Evolutionary conservation across 495 filamentous ascomycete species (phyloP), one percentile per base, ranked within the genome.

Genomic region (Xylaria sp.): DNA sequence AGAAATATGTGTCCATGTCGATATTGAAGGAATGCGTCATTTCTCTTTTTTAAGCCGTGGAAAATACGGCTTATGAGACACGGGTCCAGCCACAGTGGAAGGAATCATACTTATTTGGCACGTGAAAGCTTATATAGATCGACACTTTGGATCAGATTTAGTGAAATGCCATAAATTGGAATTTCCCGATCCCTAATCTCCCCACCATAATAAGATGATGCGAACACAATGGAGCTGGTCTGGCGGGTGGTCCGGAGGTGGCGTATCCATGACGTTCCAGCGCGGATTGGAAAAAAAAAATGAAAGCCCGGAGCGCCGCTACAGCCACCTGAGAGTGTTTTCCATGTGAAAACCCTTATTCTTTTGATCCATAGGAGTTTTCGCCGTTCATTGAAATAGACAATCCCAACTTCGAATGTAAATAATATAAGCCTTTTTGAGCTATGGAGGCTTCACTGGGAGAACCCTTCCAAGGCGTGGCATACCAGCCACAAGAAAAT

Each of bases 201-300:
- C 6, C 7, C 33, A 17, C 12, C 1, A 44, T 37, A 3, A 52
- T 57, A 68, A 19, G 26, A 37, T 29, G 46, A 57, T 41, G 46
- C 37, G 44, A 55, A 19, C 15, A 50, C 37, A 59, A 44, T 29
- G 11, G 35, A 33, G 48, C n/a, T 44, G 21, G 19, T 19, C 11
- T 40, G 5, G 29, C 37, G 37, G 35, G 40, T 26, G 33, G 37
- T 46, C n/a, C 50, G 40, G 21, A 17, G 5, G 31, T 58, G 40
- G 15, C 35, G 41, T 61, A 21, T 55, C 57, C 62, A 72, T 69
- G 52, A 69, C 40, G 84, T 84, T 72, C 80, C 81, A 33, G 58
- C 31, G n/a, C 57, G 4, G 19, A 41, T 14, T 61, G 41, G 41
- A 61, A 19, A 15, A 2, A 26, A 46, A 17, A 46, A 19, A 19